phyloP scores from a whole-genome alignment of 2,329 filamentous ascomycete species.

The Amphichorda felina region DNA sequence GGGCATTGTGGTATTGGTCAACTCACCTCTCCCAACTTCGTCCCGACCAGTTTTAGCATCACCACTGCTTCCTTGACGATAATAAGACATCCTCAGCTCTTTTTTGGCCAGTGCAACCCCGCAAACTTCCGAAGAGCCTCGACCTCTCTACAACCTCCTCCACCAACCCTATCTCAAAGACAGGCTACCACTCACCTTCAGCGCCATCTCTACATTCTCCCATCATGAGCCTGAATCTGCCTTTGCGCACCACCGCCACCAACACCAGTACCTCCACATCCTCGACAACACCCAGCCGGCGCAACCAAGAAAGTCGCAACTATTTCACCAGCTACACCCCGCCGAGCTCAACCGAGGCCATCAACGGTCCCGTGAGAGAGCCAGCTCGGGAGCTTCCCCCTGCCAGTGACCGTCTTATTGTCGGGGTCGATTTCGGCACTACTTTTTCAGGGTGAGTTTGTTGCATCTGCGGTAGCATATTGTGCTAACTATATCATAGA shows the following conservation, averaged over 20 bases:
- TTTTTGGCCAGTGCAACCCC: no score
- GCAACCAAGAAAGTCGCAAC: constrained; percentile 43
- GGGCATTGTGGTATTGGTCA: no score
- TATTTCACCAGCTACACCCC: constrained; percentile 44
- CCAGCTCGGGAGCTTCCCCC: constrained; percentile 38
- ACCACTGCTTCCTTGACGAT: no score
- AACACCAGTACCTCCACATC: constrained; percentile 3
- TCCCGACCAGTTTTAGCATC: no score
- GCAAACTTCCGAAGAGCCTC: no score
- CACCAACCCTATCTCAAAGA: no score
- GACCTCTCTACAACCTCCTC: no score
- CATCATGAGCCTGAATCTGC: constrained; percentile 38
- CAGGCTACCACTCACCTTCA: no score
- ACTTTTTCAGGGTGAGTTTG: constrained; percentile 61
- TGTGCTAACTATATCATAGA: constrained; percentile 7
- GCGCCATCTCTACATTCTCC: neutral
- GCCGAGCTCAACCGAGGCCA: constrained; percentile 47
- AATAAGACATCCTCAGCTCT: no score
- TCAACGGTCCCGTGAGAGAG: constrained; percentile 48
- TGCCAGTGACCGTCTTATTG: constrained; percentile 54
- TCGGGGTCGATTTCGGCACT: constrained; percentile 77
- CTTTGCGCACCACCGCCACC: constrained; percentile 31
- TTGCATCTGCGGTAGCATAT: neutral
- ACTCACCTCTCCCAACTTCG: no score
- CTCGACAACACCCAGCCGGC: constrained; percentile 21